Base-by-base conservation (phyloP, 1,284 basidiomycete species). In the Pascua sp. region DNA sequence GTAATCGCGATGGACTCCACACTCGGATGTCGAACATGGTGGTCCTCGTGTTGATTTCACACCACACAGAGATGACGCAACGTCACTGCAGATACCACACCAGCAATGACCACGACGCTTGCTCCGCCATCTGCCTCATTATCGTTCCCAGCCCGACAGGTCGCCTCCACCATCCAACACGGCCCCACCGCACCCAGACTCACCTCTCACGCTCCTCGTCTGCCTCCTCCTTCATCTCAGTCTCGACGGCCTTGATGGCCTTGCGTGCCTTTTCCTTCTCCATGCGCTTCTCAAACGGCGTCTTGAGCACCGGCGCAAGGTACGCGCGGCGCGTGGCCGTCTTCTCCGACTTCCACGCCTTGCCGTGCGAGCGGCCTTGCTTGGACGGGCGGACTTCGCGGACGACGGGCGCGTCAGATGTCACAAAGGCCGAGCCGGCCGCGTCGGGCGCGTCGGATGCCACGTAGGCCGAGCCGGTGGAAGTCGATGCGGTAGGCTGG, bases 181-280 rank as follows among this genome's bases (percentile, higher is more conserved):
- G 24, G 24, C 39, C 18, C 12, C 24, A 39, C 15, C 15, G 2
- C 52, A 1, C 13, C 45, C 1, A n/a, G 5, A 75, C 76, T 56
- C 59, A 76, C 75, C 70, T 57, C 54, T 76, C 72, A 45, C 62
- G 61, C 55, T 72, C 74, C 8, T 65, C 69, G 59, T 66, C 59
- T 49, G 68, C 70, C 60, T 78, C 77, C 36, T 77, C 77, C 63
- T 74, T 76, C 69, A 79, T 65, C 57, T 75, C 68, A 60, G 53
- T 60, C 66, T 79, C 76, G 13, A 76, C 51, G n/a, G 65, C 67
- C 62, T 75, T 76, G 49, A 71, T 57, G 5, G 74, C 69, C 44
- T 70, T 65, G 24, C 57, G 50, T 53, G 65, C 67, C 59, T 65
- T 67, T 37, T 77, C 68, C 57, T 65, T 60, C 64, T 75, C 75